Percentiles rank a stretch among this genome's conserved stretches.
These are phyloP conservation scores for Lagerstroemia speciosa DNA, from an alignment of 345 rosid genomes.

Conservation along the genomic window DNA sequence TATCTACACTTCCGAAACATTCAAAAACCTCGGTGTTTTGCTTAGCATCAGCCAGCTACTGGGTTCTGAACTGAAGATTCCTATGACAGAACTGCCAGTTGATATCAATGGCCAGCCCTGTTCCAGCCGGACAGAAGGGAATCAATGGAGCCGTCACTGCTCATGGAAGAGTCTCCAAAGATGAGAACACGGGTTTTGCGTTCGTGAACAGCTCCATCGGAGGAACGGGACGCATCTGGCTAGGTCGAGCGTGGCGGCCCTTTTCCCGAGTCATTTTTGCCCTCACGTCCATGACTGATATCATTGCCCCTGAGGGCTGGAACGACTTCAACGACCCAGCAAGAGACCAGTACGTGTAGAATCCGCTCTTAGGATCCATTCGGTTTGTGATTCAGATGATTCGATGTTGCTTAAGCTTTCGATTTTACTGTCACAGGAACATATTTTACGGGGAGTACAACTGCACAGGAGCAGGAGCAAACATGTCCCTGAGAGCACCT, in stretches of 20 bases:
- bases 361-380: background rate
- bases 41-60: too few species aligned
- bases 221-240: constrained; percentile 80
- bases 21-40: too few species aligned
- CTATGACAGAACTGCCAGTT: constrained; percentile 45
- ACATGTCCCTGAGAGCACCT: constrained; percentile 39
- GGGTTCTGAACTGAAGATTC: background rate
- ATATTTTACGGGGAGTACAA: constrained; percentile 65
- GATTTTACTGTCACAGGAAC: constrained; percentile 33
- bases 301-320: constrained; percentile 85
- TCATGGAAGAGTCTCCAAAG: constrained; percentile 58
- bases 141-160: constrained; percentile 85
- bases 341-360: constrained; percentile 49
- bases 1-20: too few species aligned
- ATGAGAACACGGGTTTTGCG: constrained; percentile 67
- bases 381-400: background rate
- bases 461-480: constrained; percentile 69
- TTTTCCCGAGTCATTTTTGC: constrained; percentile 71
- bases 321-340: constrained; percentile 74
- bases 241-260: constrained; percentile 89
- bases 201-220: constrained; percentile 62
- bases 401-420: background rate
- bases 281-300: constrained; percentile 54
- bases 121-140: constrained; percentile 44
- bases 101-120: constrained; percentile 71